Evolutionary conservation across 306 rosid species (phyloP), one percentile per base, ranked within the genome.

Genomic region (Canavalia ensiformis): DNA sequence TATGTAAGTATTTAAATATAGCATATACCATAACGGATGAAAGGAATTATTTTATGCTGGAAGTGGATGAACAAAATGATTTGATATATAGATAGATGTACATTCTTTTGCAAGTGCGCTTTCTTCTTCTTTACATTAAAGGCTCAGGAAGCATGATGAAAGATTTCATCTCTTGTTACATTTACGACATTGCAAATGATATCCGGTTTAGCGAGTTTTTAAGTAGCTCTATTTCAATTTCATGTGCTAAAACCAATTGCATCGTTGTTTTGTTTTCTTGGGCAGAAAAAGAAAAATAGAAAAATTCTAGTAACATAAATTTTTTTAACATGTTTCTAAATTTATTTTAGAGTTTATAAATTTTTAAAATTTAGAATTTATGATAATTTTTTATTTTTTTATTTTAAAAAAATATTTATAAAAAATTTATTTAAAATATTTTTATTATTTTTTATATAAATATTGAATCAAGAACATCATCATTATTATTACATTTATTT

Each of bases 11-110:
- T 12, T 67, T 18, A 79, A 46, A 57, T 45, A 69, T 47, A 2
- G 1, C 81, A 69, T 25, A 46, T 46, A 63, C 66, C 57, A 33
- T 6, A 73, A 52, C 62, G 41, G 42, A 35, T 81, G 71, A 63
- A 35, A 72, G n/a, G 2, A 80, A 62, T 60, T 25, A 70, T 72
- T 63, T 12, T 63, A 31, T 63, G 79, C 12, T 63, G 41, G 79
- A 74, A 31, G 30, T 81, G 67, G 72, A 73, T 81, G 58, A 9
- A 63, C 74, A 73, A 74, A 72, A 81, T 72, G 74, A 81, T 81
- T 74, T 39, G 29, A 71, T 11, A 37, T 39, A 9, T 8, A 29
- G 46, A 10, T 30, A 63, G 58, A 29, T 80, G 58, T 13, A 64
- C 72, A 63, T 50, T 62, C 47, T 63, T 62, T 73, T 54, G 59